Percentiles rank a stretch among this genome's conserved stretches.
These are phyloP conservation scores for Trichomonas gallinae DNA, from an alignment of 208 protist species.

Conservation along the genomic window DNA sequence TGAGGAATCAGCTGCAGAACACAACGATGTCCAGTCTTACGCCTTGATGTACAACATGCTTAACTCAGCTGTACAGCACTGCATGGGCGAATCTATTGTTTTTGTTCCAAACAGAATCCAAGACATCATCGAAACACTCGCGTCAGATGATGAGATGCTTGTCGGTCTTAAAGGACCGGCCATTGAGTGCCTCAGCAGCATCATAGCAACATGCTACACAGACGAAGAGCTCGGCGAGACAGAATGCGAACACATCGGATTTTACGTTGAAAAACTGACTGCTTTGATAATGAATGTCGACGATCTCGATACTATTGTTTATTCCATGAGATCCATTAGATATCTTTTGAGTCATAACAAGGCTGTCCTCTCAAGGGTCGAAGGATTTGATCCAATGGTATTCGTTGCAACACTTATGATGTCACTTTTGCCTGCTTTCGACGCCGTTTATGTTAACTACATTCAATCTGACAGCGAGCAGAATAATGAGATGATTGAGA, in stretches of 20 bases:
- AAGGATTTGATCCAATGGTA: neutral
- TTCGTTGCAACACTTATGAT: neutral
- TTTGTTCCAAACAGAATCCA: too few species aligned
- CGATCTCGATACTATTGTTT: neutral
- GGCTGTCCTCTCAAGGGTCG: neutral
- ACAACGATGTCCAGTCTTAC: too few species aligned
- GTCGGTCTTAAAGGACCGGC: too few species aligned
- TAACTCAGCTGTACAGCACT: too few species aligned
- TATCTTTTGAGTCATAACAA: neutral
- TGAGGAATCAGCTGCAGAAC: too few species aligned
- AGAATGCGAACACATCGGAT: neutral
- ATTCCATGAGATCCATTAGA: neutral
- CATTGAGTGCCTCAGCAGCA: too few species aligned
- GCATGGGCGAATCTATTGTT: too few species aligned
- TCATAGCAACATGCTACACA: too few species aligned
- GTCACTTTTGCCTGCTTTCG: neutral
- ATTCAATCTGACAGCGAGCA: neutral
- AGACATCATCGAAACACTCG: too few species aligned
- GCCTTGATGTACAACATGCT: too few species aligned
- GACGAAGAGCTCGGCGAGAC: neutral
- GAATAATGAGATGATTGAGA: too few species aligned
- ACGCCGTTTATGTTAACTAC: neutral
- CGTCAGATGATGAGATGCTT: too few species aligned
- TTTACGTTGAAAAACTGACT: neutral
- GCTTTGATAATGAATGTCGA: neutral